A percentile compares a stretch with the other conserved stretches of the same genome.
Evolutionary conservation across 1,284 basidiomycete genomes (phyloP).

Genomic region (Boletellus deceptivus): DNA sequence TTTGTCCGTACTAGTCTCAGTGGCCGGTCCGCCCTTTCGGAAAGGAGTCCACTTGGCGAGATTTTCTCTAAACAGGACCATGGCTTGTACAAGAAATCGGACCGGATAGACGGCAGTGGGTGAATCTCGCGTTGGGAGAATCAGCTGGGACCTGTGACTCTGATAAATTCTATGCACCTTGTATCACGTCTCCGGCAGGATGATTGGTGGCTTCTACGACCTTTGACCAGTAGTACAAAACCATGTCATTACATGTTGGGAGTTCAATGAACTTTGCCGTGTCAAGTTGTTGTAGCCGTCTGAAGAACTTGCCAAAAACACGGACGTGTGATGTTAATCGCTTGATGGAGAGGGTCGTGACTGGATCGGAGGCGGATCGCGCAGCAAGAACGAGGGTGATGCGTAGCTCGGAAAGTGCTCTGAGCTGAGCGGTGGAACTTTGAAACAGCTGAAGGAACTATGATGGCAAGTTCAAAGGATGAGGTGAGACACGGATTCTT

Average conservation of each 20-base stretch:
- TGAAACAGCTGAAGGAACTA: constrained; percentile 63
- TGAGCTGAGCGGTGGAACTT: constrained; percentile 54
- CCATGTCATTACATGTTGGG: constrained; percentile 61
- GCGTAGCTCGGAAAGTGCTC: constrained; percentile 50
- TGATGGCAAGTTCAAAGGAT: constrained; percentile 6
- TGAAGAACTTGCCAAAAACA: constrained; percentile 74
- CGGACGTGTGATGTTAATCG: constrained; percentile 64
- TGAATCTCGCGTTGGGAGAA: constrained; percentile 41
- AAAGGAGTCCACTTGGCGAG: constrained; percentile 69
- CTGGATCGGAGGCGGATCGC: constrained; percentile 28
- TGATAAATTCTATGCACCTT: constrained; percentile 42
- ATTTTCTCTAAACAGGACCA: constrained; percentile 87
- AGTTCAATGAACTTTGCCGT: constrained; percentile 56
- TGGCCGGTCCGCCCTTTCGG: constrained; percentile 57
- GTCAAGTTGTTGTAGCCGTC: constrained; percentile 66
- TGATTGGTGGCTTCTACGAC: constrained; percentile 62
- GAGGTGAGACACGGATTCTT: background rate
- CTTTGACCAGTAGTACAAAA: constrained; percentile 77
- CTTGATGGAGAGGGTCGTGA: constrained; percentile 43
- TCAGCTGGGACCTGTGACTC: background rate
- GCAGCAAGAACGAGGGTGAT: constrained; percentile 40
- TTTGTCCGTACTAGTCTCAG: constrained; percentile 51
- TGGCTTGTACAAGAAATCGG: constrained; percentile 81
- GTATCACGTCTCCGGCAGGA: constrained; percentile 49
- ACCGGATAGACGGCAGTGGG: constrained; percentile 60